These are phyloP conservation scores for Clarireedia hainanense DNA, from an alignment of 2,329 filamentous ascomycete species.

Conservation along the genomic window DNA sequence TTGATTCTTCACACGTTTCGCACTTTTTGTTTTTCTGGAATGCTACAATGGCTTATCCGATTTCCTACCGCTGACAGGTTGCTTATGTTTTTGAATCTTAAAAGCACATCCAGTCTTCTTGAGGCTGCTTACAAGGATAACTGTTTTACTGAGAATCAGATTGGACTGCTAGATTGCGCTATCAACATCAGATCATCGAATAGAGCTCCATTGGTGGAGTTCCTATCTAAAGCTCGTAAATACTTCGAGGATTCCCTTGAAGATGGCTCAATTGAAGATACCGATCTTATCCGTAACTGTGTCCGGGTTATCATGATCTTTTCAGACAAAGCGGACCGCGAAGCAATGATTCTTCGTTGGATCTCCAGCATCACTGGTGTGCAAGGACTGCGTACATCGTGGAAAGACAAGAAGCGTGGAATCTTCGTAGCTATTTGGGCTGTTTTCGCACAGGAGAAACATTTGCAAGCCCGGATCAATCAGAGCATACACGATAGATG, in stretches of 20 bases:
- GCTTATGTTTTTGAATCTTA: not conserved
- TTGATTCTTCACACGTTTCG: conserved; percentile 34
- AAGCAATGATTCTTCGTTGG: conserved; percentile 39
- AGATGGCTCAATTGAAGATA: conserved; percentile 42
- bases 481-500: conserved; percentile 45
- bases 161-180: not conserved
- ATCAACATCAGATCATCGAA: not conserved
- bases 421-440: conserved; percentile 43
- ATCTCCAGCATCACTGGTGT: conserved; percentile 34
- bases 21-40: not conserved
- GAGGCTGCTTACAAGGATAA: not conserved
- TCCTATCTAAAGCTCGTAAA: not conserved
- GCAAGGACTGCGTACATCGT: conserved; percentile 16
- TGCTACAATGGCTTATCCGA: not conserved
- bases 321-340: conserved; percentile 31
- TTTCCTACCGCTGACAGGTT: not conserved
- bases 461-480: conserved; percentile 25
- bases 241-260: conserved; percentile 36
- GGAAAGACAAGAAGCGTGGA: conserved; percentile 30
- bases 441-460: conserved; percentile 4
- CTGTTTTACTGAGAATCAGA: not conserved
- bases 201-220: not conserved
- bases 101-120: not conserved
- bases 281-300: conserved; percentile 42
- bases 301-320: conserved; percentile 43